Conservation (phyloP, 1,284 basidiomycete genomes). For the Cerrena zonata region DNA sequence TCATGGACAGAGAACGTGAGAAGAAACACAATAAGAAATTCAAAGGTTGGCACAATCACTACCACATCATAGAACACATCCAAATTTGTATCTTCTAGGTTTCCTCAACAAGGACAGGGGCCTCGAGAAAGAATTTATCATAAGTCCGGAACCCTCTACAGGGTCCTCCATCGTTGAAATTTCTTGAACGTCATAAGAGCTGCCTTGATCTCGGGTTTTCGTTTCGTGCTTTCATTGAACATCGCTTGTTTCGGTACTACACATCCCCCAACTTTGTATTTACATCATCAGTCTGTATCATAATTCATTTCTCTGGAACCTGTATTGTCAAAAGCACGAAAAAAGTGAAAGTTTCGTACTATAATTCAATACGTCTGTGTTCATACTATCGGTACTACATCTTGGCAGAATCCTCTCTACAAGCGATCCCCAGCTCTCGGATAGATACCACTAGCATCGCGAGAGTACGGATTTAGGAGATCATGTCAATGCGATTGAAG, state of each 20-base stretch:
- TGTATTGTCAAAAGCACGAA: no score
- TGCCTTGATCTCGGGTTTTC: neutral
- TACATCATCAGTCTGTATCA: no score
- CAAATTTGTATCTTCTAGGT: slow-evolving; percentile 20
- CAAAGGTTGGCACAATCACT: slow-evolving; percentile 45
- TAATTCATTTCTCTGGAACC: no score
- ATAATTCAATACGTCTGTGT: no score
- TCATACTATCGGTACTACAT: no score
- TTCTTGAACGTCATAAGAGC: neutral
- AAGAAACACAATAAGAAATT: slow-evolving; percentile 63
- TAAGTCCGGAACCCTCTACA: neutral
- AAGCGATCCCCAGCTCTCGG: no score
- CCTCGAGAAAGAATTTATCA: neutral
- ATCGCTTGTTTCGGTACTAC: slow-evolving; percentile 5
- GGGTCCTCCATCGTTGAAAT: neutral
- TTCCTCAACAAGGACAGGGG: slow-evolving; percentile 37
- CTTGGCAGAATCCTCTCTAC: no score
- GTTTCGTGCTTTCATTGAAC: neutral
- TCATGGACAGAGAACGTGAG: slow-evolving; percentile 59
- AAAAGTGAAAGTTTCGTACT: no score
- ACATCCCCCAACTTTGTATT: no score
- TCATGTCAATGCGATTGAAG: no score
- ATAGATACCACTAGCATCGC: no score
- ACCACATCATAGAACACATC: neutral
- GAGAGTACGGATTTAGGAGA: no score